Conservation (phyloP, 1,284 basidiomycete species). For the Ustilago tritici region DNA sequence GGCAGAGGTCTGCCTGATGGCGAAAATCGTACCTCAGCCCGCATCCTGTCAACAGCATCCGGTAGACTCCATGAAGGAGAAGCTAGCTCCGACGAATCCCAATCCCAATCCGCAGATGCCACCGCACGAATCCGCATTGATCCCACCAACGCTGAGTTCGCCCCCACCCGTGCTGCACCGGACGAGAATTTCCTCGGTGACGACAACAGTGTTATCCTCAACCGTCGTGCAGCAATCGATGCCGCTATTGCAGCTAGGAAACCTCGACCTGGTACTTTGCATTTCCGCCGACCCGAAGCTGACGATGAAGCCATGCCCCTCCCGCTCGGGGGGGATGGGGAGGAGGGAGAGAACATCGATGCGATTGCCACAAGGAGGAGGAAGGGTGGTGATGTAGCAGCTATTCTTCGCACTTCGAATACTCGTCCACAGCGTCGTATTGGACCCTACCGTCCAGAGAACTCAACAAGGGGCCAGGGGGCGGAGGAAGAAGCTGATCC, state of each 20-base stretch:
- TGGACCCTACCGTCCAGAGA: constrained; percentile 38
- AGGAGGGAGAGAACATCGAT: constrained; percentile 24
- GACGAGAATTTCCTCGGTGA: constrained; percentile 41
- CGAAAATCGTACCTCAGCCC: neutral
- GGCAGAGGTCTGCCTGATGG: constrained; percentile 27
- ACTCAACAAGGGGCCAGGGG: neutral
- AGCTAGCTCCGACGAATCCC: constrained; percentile 14
- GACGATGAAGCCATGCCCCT: constrained; percentile 30
- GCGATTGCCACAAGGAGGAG: constrained; percentile 28
- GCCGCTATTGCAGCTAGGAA: constrained; percentile 33
- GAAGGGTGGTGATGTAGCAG: constrained; percentile 21
- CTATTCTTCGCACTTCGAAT: constrained; percentile 19
- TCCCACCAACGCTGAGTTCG: constrained; percentile 13
- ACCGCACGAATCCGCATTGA: constrained; percentile 6
- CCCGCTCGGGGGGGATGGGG: constrained; percentile 9
- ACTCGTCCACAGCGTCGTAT: constrained; percentile 25
- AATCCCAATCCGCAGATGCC: neutral
- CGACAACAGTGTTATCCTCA: constrained; percentile 28
- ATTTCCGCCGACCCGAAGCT: constrained; percentile 30
- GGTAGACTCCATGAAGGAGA: constrained; percentile 34
- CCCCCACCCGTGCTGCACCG: constrained; percentile 23
- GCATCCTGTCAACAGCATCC: constrained; percentile 34
- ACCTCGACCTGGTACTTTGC: constrained; percentile 34
- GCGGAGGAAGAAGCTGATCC: constrained; percentile 22
- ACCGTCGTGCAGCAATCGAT: constrained; percentile 34